A percentile compares a stretch with the other conserved stretches of the same genome.
Conservation (phyloP, 306 rosid genomes). For the Arachis stenosperma region DNA sequence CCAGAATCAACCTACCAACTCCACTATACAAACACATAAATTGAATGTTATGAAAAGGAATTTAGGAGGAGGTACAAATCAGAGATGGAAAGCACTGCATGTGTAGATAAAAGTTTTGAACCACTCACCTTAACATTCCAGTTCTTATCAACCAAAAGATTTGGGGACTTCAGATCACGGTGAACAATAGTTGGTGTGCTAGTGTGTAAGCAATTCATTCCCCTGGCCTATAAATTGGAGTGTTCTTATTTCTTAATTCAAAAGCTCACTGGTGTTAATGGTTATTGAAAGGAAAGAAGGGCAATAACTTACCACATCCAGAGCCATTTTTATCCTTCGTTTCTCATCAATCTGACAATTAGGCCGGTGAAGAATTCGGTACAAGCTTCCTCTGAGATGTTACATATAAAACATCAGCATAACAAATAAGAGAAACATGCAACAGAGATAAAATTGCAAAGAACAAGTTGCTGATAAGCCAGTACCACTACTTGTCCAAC, state of each 20-base stretch:
- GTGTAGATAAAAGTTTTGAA: conserved; percentile 33
- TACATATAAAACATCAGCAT: conserved; percentile 29
- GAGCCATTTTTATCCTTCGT: conserved; percentile 95
- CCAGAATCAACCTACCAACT: conserved; percentile 29
- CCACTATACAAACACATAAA: conserved; percentile 29
- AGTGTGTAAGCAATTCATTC: conserved; percentile 97
- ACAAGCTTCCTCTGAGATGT: conserved; percentile 84
- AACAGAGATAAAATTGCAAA: conserved; percentile 34
- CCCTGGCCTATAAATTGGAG: conserved; percentile 81
- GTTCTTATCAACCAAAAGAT: conserved; percentile 95
- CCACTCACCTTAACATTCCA: conserved; percentile 93
- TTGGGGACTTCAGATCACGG: conserved; percentile 95
- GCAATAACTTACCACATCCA: conserved; percentile 77
- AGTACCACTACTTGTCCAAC: conserved; percentile 14
- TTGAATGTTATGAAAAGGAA: conserved; percentile 10
- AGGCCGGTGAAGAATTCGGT: conserved; percentile 88
- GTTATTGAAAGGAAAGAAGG: conserved; percentile 24
- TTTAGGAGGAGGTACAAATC: conserved; percentile 29
- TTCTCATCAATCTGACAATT: conserved; percentile 85
- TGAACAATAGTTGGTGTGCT: conserved; percentile 95
- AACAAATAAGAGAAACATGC: conserved; percentile 22
- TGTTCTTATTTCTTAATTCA: conserved; percentile 38
- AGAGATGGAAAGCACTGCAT: conserved; percentile 25
- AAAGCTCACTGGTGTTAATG: conserved; percentile 32
- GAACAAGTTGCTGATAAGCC: conserved; percentile 23